Percentiles rank a stretch among this genome's conserved stretches.
Conservation (phyloP, 2,329 filamentous ascomycete species). For the Monilinia fructigena region DNA sequence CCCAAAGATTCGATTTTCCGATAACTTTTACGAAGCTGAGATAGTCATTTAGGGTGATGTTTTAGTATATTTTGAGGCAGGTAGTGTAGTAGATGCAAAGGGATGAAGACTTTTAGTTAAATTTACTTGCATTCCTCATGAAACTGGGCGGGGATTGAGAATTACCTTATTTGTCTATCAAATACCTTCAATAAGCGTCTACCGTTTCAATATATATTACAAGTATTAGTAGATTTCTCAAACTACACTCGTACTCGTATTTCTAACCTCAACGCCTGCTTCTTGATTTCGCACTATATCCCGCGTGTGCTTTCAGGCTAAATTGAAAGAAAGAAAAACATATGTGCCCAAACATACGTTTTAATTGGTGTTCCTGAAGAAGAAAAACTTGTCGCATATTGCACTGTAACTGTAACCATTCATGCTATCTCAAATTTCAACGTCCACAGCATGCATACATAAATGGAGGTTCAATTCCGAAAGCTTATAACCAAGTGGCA, state of each 20-base stretch:
- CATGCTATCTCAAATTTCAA: neutral
- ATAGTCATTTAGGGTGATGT: too few species aligned
- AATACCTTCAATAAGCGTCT: too few species aligned
- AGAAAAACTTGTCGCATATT: neutral
- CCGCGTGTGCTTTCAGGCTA: neutral
- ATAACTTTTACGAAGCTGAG: neutral
- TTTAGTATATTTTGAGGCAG: neutral
- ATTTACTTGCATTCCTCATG: neutral
- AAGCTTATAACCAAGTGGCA: neutral
- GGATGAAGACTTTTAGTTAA: neutral
- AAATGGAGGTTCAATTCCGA: neutral
- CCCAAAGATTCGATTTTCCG: neutral
- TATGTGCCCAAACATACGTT: neutral
- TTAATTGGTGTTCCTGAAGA: slow-evolving; percentile 10
- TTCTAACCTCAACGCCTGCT: neutral
- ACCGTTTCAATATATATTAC: neutral
- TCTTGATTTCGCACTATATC: neutral
- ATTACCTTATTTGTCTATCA: too few species aligned
- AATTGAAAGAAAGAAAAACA: neutral
- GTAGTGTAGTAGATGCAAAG: neutral
- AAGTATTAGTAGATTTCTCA: neutral
- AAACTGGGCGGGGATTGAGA: neutral
- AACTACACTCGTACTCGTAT: neutral
- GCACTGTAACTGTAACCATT: neutral
- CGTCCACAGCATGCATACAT: neutral